phyloP scores from a whole-genome alignment of 208 protist species.

The Crithidia mellificae region DNA sequence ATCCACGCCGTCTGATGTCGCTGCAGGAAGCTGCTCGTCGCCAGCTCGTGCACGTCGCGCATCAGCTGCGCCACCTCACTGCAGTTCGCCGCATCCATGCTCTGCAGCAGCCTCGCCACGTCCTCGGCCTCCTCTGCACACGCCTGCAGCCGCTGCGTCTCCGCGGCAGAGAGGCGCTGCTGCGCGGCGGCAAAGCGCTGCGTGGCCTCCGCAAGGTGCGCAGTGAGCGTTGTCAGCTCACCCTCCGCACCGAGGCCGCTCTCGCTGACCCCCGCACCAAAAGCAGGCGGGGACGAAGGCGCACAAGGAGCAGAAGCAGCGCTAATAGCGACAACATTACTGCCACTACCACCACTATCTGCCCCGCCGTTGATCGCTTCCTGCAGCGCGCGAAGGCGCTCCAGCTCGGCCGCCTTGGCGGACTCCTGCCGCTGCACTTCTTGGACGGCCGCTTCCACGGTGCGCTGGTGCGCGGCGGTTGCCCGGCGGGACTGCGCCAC shows the following conservation, averaged over 20 bases:
- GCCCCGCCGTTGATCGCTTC: neutral
- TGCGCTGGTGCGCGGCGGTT: neutral
- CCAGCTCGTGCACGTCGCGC: constrained; percentile 27
- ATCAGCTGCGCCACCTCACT: constrained; percentile 2
- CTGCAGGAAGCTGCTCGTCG: constrained; percentile 16
- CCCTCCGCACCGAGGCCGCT: neutral
- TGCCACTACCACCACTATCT: too few relatives aligned
- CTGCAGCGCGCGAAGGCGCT: neutral
- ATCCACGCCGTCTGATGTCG: constrained; percentile 19
- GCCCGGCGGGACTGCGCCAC: constrained; percentile 3
- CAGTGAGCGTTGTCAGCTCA: constrained; percentile 1
- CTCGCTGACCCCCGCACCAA: too few relatives aligned
- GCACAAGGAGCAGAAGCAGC: neutral
- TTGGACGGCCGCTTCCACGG: neutral
- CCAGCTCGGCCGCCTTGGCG: neutral
- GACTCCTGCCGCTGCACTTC: neutral
- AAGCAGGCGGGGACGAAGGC: too few relatives aligned
- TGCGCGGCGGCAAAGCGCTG: neutral
- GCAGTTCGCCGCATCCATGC: neutral
- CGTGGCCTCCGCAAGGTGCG: neutral
- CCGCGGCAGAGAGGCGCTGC: neutral
- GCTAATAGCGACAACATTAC: too few relatives aligned
- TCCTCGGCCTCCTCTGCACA: constrained; percentile 16
- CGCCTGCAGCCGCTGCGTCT: constrained; percentile 2
- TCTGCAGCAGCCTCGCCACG: constrained; percentile 15